A percentile compares a stretch with the other conserved stretches of the same genome.
Evolutionary conservation across 768 basidiomycete species (phyloP).

Genomic region (Gyrodon lividus): DNA sequence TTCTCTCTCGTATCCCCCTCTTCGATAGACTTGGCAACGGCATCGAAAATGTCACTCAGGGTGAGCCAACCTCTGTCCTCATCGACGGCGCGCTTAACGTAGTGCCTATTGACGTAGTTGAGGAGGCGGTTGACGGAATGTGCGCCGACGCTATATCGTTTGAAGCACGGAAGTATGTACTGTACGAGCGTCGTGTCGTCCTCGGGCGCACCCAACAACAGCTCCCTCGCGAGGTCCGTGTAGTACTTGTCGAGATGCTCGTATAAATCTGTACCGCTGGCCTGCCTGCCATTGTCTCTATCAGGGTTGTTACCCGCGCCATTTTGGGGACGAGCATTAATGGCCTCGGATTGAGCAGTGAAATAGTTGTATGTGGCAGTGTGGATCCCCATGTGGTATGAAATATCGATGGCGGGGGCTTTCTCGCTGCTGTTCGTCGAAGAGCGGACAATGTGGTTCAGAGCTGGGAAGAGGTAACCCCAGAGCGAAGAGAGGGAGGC

Average conservation of each 20-base stretch:
- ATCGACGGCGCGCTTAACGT: constrained; percentile 73
- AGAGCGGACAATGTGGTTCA: constrained; percentile 76
- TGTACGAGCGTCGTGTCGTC: constrained; percentile 67
- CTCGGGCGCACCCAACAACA: constrained; percentile 59
- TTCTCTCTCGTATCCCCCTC: constrained; percentile 58
- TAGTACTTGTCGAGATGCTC: constrained; percentile 73
- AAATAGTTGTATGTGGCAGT: constrained; percentile 84
- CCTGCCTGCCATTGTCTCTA: constrained; percentile 26
- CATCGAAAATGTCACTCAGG: constrained; percentile 61
- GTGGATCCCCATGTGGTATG: constrained; percentile 74
- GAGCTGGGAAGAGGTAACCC: constrained; percentile 72
- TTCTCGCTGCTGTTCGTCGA: constrained; percentile 58
- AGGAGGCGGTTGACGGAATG: constrained; percentile 69
- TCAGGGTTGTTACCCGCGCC: constrained; percentile 20
- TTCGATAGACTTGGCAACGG: constrained; percentile 51
- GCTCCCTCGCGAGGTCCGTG: constrained; percentile 56
- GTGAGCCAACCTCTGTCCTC: constrained; percentile 80
- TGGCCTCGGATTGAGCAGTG: constrained; percentile 54
- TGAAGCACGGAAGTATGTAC: constrained; percentile 71
- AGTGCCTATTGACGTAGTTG: constrained; percentile 70
- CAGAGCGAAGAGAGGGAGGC: constrained; percentile 71
- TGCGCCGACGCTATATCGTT: constrained; percentile 66
- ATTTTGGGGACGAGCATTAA: constrained; percentile 24
- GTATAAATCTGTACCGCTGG: constrained; percentile 69
- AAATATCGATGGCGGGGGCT: constrained; percentile 69